These are phyloP conservation scores for Pseudozyma pruni DNA, from an alignment of 1,284 basidiomycete species.

Conservation along the genomic window DNA sequence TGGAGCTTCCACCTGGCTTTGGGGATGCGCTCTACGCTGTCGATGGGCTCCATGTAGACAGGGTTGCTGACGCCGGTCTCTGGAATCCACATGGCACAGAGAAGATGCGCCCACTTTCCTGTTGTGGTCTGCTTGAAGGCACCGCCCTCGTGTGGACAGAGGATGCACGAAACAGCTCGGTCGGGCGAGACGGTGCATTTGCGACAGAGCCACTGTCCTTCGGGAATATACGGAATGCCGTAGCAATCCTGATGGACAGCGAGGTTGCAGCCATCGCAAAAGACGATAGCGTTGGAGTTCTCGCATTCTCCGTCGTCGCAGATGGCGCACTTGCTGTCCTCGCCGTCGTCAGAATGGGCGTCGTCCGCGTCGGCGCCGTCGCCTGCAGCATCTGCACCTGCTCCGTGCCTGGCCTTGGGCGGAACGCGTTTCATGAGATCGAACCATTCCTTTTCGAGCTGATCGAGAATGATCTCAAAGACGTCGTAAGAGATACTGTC, in stretches of 20 bases:
- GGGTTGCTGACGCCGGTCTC: slow-evolving; percentile 94
- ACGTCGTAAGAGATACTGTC: slow-evolving; percentile 77
- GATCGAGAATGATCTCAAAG: slow-evolving; percentile 97
- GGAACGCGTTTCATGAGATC: slow-evolving; percentile 73
- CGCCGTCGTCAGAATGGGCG: slow-evolving; percentile 47
- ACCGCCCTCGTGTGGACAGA: slow-evolving; percentile 96
- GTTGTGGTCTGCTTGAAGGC: slow-evolving; percentile 97
- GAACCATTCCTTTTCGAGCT: slow-evolving; percentile 99
- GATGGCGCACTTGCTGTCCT: slow-evolving; percentile 83
- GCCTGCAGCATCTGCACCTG: slow-evolving; percentile 22
- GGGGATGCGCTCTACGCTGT: slow-evolving; percentile 85
- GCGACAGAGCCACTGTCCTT: slow-evolving; percentile 98
- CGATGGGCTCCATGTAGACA: slow-evolving; percentile 98
- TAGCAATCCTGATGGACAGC: slow-evolving; percentile 99
- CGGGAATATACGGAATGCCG: slow-evolving; percentile 98
- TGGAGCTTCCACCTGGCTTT: slow-evolving; percentile 90
- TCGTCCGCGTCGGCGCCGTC: slow-evolving; percentile 42
- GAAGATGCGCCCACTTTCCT: slow-evolving; percentile 93
- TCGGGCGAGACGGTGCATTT: slow-evolving; percentile 99
- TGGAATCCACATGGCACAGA: slow-evolving; percentile 98
- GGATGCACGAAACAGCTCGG: slow-evolving; percentile 88
- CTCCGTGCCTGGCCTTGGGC: slow-evolving; percentile 33
- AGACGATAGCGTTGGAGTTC: slow-evolving; percentile 98
- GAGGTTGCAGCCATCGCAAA: slow-evolving; percentile 98
- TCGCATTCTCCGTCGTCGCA: slow-evolving; percentile 99